A percentile compares a stretch with the other conserved stretches of the same genome.
Conservation (phyloP, 192 early-diverging fungal genomes). For the Podila horticola region DNA sequence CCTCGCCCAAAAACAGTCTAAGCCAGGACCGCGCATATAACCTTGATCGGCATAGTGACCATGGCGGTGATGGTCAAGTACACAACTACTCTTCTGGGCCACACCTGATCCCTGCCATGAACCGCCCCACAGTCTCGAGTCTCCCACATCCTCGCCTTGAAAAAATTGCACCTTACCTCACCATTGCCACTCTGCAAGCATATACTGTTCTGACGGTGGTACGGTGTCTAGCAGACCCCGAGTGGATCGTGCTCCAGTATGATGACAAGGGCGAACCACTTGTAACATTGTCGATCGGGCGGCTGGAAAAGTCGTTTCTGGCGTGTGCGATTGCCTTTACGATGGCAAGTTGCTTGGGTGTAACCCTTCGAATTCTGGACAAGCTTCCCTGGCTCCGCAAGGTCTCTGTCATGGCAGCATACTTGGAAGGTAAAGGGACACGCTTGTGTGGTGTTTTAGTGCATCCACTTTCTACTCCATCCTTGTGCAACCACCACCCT, state of each 20-base stretch:
- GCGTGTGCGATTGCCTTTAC: conserved; percentile 38
- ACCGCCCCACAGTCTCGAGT: not conserved
- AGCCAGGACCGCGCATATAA: conserved; percentile 2
- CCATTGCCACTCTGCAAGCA: conserved; percentile 38
- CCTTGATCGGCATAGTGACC: not conserved
- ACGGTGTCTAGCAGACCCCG: conserved; percentile 35
- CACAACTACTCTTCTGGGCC: conserved; percentile 2
- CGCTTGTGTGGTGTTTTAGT: too few species aligned
- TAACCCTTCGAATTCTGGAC: conserved; percentile 40
- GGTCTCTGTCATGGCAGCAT: conserved; percentile 40
- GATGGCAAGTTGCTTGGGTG: conserved; percentile 43
- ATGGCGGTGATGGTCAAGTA: not conserved
- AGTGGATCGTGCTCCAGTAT: conserved; percentile 22
- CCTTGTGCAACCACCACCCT: not conserved
- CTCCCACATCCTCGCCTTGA: conserved; percentile 30
- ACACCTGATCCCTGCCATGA: not conserved
- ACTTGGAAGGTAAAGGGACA: conserved; percentile 39
- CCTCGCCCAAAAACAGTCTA: conserved; percentile 11
- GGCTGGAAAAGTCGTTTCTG: conserved; percentile 26
- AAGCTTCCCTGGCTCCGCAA: conserved; percentile 24
- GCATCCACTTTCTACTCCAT: not conserved
- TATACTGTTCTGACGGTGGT: conserved; percentile 47
- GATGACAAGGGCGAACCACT: not conserved
- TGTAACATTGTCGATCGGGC: conserved; percentile 12
- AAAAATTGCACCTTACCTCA: conserved; percentile 36